Conservation (phyloP, 306 rosid genomes). For the Cyamopsis tetragonoloba region DNA sequence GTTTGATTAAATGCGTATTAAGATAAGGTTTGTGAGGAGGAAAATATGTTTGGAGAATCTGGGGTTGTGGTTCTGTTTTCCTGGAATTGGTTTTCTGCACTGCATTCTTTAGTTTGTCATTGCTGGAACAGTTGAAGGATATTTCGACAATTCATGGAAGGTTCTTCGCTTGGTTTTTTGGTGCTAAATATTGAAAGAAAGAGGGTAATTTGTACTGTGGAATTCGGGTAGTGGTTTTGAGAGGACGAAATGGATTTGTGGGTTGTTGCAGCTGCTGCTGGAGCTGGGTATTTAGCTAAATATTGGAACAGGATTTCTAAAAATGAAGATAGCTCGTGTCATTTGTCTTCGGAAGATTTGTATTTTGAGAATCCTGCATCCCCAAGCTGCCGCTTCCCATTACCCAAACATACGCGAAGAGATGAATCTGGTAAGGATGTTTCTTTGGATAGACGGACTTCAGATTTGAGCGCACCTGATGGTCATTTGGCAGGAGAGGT, state of each 20-base stretch:
- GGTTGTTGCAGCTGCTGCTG: constrained; percentile 79
- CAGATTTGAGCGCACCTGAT: constrained; percentile 27
- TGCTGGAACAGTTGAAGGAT: constrained; percentile 6
- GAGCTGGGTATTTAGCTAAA: constrained; percentile 79
- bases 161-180: constrained; percentile 29
- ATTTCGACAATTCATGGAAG: constrained; percentile 39
- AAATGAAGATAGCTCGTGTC: constrained; percentile 22
- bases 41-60: constrained; percentile 16
- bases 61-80: constrained; percentile 11
- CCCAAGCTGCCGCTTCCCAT: constrained; percentile 8
- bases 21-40: constrained; percentile 19
- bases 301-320: constrained; percentile 50
- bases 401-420: constrained; percentile 12
- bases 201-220: constrained; percentile 34
- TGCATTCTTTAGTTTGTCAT: background rate
- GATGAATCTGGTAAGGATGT: constrained; percentile 28
- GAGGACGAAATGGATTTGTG: constrained; percentile 66
- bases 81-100: background rate
- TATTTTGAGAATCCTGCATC: constrained; percentile 37
- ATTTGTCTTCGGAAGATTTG: constrained; percentile 38
- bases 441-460: constrained; percentile 23
- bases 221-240: constrained; percentile 38
- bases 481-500: constrained; percentile 27
- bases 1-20: constrained; percentile 6
- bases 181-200: constrained; percentile 35